Conservation (phyloP, 169 alveolate genomes). For the Plasmodium gaboni region DNA sequence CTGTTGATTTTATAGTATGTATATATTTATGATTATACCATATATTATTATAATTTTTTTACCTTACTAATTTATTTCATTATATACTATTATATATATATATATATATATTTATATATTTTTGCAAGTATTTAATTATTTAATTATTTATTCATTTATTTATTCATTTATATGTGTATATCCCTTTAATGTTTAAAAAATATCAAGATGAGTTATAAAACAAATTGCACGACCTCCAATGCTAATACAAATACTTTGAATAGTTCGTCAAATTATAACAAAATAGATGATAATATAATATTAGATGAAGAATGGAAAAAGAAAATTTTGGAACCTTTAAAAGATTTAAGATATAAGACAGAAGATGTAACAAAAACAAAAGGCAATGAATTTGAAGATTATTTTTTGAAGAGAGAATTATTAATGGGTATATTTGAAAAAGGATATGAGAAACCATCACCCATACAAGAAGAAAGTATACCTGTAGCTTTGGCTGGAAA, state of each 20-base stretch:
- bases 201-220: conserved; percentile 71
- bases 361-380: conserved; percentile 98
- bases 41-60: too few species aligned
- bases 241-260: conserved; percentile 55
- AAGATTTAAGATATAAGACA: conserved; percentile 70
- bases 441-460: conserved; percentile 99
- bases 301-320: conserved; percentile 77
- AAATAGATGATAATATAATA: conserved; percentile 66
- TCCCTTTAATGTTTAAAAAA: neutral
- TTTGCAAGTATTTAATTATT: conserved; percentile 11
- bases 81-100: neutral
- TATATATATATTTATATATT: conserved; percentile 27
- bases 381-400: conserved; percentile 99
- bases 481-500: conserved; percentile 98
- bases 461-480: conserved; percentile 98
- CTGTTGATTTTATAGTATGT: too few species aligned
- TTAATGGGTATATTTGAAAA: conserved; percentile 98
- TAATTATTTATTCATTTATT: conserved; percentile 8
- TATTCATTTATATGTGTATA: conserved; percentile 8
- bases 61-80: neutral
- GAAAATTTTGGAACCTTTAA: conserved; percentile 63
- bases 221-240: conserved; percentile 65
- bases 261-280: conserved; percentile 50
- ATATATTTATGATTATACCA: too few species aligned
- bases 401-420: conserved; percentile 95